Evolutionary conservation across 176 grass and related monocot genomes (phyloP).

Genomic region (Eleusine coracana): DNA sequence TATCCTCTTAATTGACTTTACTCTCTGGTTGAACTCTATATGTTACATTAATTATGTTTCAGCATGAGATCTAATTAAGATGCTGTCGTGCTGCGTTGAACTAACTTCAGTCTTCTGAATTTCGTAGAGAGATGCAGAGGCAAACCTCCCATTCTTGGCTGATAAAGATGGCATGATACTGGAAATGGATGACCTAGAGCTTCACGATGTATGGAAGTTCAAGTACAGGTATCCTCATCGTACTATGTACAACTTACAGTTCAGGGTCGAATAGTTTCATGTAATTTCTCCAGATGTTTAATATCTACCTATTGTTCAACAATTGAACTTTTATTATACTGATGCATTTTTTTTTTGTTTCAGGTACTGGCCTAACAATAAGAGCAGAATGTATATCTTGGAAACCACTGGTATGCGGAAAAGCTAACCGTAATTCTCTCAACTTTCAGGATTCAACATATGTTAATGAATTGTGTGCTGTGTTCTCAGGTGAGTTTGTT

Average conservation of each 20-base stretch:
- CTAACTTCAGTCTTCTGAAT: slow-evolving; percentile 32
- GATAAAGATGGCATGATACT: slow-evolving; percentile 69
- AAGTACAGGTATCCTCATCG: slow-evolving; percentile 64
- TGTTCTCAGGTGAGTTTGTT: slow-evolving; percentile 66
- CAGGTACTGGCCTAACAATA: slow-evolving; percentile 98
- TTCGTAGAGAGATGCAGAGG: slow-evolving; percentile 79
- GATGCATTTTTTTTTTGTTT: slow-evolving; percentile 10
- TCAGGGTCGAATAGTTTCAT: background rate
- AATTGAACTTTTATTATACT: slow-evolving; percentile 1
- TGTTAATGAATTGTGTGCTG: slow-evolving; percentile 13
- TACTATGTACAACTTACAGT: background rate
- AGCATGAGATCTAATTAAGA: background rate
- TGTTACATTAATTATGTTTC: background rate
- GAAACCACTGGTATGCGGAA: slow-evolving; percentile 61
- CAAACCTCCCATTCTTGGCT: slow-evolving; percentile 71
- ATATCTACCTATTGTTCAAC: background rate
- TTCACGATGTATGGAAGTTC: slow-evolving; percentile 77
- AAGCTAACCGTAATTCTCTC: background rate
- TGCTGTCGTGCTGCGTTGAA: background rate
- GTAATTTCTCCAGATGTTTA: background rate
- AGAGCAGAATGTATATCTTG: slow-evolving; percentile 86
- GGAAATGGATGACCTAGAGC: slow-evolving; percentile 70
- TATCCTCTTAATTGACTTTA: slow-evolving; percentile 15
- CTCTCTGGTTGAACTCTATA: background rate
- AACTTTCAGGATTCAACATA: background rate